Percentiles rank a stretch among this genome's conserved stretches.
phyloP scores from a whole-genome alignment of 805 yeast genomes.

The Ogataea siamensis region DNA sequence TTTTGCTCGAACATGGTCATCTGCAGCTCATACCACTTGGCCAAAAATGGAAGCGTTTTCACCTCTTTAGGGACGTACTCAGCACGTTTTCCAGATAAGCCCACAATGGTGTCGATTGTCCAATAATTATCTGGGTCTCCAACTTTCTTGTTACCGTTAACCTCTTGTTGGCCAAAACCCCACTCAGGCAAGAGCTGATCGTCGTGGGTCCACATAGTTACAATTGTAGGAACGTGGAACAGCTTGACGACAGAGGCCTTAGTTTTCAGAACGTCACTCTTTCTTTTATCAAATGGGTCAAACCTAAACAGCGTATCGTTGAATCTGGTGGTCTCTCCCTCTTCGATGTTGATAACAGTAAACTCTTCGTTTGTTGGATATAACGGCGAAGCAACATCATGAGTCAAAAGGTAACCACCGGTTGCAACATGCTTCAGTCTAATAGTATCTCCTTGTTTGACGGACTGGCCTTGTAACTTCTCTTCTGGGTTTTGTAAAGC shows the following conservation, averaged over 20 bases:
- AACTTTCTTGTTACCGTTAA: conserved; percentile 87
- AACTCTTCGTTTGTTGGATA: conserved; percentile 93
- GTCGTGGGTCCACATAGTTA: conserved; percentile 91
- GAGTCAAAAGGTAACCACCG: conserved; percentile 76
- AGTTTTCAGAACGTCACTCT: conserved; percentile 57
- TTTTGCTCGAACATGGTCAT: conserved; percentile 87
- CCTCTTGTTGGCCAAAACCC: conserved; percentile 91
- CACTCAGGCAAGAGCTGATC: conserved; percentile 88
- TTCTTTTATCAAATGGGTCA: conserved; percentile 55
- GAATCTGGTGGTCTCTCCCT: conserved; percentile 51
- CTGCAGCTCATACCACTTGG: conserved; percentile 90
- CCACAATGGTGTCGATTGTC: conserved; percentile 69
- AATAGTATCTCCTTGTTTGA: conserved; percentile 67
- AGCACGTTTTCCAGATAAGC: conserved; percentile 61
- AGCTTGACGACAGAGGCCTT: conserved; percentile 67
- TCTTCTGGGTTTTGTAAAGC: conserved; percentile 42
- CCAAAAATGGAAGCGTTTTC: conserved; percentile 66
- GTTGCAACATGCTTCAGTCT: conserved; percentile 83
- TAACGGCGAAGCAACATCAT: conserved; percentile 94
- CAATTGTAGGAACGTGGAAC: conserved; percentile 81
- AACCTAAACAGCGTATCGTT: conserved; percentile 79
- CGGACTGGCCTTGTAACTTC: conserved; percentile 43
- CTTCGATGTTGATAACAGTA: conserved; percentile 65
- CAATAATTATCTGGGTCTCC: conserved; percentile 68
- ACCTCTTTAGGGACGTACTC: conserved; percentile 63